Base-by-base conservation (phyloP, 148 eudicot species). In the Amaranthus hypochondriacus region DNA sequence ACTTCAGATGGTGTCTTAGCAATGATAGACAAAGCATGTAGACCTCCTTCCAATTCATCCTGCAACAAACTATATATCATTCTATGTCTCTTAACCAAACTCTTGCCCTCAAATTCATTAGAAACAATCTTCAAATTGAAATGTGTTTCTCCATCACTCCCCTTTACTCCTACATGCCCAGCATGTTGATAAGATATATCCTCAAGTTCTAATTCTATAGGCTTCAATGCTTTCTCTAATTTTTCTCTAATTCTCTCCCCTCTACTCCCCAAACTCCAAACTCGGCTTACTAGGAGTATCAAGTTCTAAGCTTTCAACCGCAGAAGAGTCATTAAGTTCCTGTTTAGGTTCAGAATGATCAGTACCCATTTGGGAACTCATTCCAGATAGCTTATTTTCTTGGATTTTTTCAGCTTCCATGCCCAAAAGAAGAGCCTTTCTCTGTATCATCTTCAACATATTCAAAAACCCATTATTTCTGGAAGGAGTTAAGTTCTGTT, bases 401-500 rank as follows among this genome's bases (percentile, higher is more conserved):
- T 54, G 48, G 18, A 70, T 73, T 39, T 83, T 88, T 66, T 89
- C 94, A 73, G 82, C 84, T 77, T 91, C 91, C 12, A 84, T 76
- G 44, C 73, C 88, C 66, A 93, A 77, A 75, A 84, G 68, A 72
- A 87, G 74, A n/a, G 96, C 96, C 76, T 90, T 93, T 73, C 82
- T 82, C 64, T 87, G 93, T 94, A 87, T 93, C 76, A 89, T 61
- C 74, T 77, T 84, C 78, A 93, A 76, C 96, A 93, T 93, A 79
- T 93, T 93, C 84, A 93, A 81, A 53, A 93, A 93, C 68, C 98
- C 96, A 85, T 90, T 93, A 82, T 91, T 93, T 78, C 97, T 83
- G 48, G 95, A 89, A 51, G 95, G 97, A 0, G 90, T 91, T 66
- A 93, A 78, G 53, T 89, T 89, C 83, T 93, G 97, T 21, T 86